Evolutionary conservation across 257 asterid species (phyloP).

Genomic region (Mitragyna speciosa): DNA sequence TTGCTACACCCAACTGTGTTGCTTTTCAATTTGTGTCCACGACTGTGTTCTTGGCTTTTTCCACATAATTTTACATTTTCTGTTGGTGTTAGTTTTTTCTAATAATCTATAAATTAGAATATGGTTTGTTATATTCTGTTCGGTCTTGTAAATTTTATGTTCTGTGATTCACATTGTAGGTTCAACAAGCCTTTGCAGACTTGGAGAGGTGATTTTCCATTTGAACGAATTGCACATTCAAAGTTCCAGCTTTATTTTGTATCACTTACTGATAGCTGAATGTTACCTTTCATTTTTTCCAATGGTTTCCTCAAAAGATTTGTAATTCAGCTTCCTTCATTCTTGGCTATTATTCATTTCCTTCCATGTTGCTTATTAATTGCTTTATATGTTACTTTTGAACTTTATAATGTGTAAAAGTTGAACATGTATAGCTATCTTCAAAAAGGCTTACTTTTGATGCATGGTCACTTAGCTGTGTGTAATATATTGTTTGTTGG

Average conservation of each 20-base stretch:
- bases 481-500: background rate
- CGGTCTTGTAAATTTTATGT: background rate
- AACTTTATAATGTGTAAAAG: background rate
- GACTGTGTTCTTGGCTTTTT: background rate
- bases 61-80: background rate
- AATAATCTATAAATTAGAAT: background rate
- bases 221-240: background rate
- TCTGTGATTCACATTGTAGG: constrained; percentile 44
- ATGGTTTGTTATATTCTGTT: background rate
- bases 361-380: background rate
- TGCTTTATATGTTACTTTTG: background rate
- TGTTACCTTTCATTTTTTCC: background rate
- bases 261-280: background rate
- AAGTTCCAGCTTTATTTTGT: constrained; percentile 4
- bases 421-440: background rate
- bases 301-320: background rate
- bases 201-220: constrained; percentile 65
- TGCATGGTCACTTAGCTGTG: background rate
- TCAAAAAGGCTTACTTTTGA: background rate
- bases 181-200: constrained; percentile 72
- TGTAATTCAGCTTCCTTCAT: background rate
- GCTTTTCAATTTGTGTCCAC: too few relatives aligned
- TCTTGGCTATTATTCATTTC: background rate
- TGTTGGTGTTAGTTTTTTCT: background rate
- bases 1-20: background rate